Evolutionary conservation across 169 alveolate genomes (phyloP).

Genomic region (Plasmodium fragile): DNA sequence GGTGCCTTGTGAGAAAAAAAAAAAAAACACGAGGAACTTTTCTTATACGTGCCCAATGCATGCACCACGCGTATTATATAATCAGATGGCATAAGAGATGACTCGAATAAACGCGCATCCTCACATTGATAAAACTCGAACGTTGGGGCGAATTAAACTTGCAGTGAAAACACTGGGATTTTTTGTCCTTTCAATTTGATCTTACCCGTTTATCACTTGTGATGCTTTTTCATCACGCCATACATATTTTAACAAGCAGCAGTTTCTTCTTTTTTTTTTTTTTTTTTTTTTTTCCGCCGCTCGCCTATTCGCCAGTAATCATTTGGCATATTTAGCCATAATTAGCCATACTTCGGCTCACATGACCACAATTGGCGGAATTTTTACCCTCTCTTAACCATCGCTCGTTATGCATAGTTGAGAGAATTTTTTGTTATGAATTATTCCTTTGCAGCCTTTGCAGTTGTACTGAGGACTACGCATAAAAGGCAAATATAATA

Average conservation of each 20-base stretch:
- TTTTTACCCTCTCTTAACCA: not conserved
- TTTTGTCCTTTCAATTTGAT: not conserved
- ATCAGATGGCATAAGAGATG: not conserved
- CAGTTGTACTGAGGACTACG: not conserved
- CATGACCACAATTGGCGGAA: not conserved
- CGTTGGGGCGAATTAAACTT: not conserved
- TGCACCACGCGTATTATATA: not conserved
- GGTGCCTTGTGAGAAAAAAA: not conserved
- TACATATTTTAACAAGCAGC: not conserved
- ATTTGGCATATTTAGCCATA: slow-evolving; percentile 4
- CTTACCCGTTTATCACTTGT: not conserved
- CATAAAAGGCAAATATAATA: not conserved
- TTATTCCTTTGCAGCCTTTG: not conserved
- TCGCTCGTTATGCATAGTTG: not conserved
- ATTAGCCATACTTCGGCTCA: not conserved
- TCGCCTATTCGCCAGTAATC: not conserved
- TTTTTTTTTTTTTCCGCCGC: not conserved
- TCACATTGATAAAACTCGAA: not conserved
- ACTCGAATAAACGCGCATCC: not conserved
- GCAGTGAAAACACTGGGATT: not conserved
- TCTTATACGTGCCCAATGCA: not conserved
- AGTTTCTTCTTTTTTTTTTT: not conserved
- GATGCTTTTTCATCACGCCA: not conserved
- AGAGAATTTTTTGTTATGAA: not conserved
- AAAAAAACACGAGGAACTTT: not conserved